Evolutionary conservation across 169 alveolate genomes (phyloP).

Genomic region (Plasmodium relictum): DNA sequence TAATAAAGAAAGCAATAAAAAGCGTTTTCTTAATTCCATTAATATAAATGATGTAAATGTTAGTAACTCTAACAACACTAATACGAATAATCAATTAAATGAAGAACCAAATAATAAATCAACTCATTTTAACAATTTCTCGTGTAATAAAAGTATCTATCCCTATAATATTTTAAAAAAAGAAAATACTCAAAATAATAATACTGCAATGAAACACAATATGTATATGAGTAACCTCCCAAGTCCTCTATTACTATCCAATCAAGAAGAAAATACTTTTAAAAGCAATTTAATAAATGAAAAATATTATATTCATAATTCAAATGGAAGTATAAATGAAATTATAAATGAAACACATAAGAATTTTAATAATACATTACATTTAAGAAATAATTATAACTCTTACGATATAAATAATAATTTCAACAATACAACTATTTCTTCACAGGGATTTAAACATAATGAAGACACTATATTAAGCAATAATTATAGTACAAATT

Average conservation of each 20-base stretch:
- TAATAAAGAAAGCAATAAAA: not conserved
- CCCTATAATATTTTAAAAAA: not conserved
- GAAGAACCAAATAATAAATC: not conserved
- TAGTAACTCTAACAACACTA: not conserved
- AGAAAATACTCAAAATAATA: not conserved
- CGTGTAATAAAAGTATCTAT: not conserved
- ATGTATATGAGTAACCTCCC: not conserved
- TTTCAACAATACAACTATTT: not conserved
- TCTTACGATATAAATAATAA: not conserved
- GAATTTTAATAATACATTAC: not conserved
- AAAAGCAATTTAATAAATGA: not conserved
- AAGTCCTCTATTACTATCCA: not conserved
- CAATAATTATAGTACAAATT: conserved; percentile 6
- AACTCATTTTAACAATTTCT: not conserved
- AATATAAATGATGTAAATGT: not conserved
- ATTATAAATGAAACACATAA: not conserved
- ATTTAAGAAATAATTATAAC: not conserved
- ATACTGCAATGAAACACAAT: not conserved
- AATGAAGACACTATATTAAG: not conserved
- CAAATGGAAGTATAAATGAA: not conserved
- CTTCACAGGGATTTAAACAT: not conserved
- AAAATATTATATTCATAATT: not conserved
- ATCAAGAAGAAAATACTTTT: not conserved
- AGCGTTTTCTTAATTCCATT: not conserved
- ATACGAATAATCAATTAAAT: not conserved